A percentile compares a stretch with the other conserved stretches of the same genome.
Conservation (phyloP, 495 filamentous ascomycete genomes). For the Cercophora sp. region DNA sequence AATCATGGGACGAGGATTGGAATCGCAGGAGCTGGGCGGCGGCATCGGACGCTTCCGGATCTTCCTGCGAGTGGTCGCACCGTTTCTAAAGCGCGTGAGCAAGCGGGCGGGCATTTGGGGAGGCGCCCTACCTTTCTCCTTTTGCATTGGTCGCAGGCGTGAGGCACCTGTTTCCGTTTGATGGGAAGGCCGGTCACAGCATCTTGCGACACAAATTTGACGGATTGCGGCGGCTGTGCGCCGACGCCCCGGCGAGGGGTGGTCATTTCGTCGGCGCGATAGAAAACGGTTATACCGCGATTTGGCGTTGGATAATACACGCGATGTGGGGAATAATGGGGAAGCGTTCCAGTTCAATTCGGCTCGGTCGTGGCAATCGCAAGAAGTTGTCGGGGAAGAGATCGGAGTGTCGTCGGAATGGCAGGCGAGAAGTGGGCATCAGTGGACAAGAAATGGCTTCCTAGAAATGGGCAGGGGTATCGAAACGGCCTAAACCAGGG, state of each 20-base stretch:
- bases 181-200: conserved; percentile 36
- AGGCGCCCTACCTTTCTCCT: conserved; percentile 35
- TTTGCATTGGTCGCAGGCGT: conserved; percentile 44
- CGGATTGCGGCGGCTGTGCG: conserved; percentile 5
- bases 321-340: too few relatives aligned
- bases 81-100: conserved; percentile 10
- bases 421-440: too few relatives aligned
- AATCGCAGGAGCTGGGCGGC: conserved; percentile 24
- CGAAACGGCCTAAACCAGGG: too few relatives aligned
- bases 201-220: conserved; percentile 46
- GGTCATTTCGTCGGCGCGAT: too few relatives aligned
- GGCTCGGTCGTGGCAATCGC: too few relatives aligned
- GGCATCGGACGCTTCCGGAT: conserved; percentile 22
- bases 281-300: background rate
- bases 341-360: too few relatives aligned
- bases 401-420: too few relatives aligned
- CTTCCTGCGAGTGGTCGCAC: conserved; percentile 12
- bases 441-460: too few relatives aligned
- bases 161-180: conserved; percentile 46
- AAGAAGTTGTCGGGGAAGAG: too few relatives aligned
- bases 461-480: too few relatives aligned
- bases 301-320: too few relatives aligned
- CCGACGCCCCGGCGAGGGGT: too few relatives aligned
- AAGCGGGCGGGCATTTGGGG: background rate
- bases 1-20: conserved; percentile 16